These are phyloP conservation scores for Didymella glomerata DNA, from an alignment of 2,329 filamentous ascomycete genomes.

Conservation along the genomic window DNA sequence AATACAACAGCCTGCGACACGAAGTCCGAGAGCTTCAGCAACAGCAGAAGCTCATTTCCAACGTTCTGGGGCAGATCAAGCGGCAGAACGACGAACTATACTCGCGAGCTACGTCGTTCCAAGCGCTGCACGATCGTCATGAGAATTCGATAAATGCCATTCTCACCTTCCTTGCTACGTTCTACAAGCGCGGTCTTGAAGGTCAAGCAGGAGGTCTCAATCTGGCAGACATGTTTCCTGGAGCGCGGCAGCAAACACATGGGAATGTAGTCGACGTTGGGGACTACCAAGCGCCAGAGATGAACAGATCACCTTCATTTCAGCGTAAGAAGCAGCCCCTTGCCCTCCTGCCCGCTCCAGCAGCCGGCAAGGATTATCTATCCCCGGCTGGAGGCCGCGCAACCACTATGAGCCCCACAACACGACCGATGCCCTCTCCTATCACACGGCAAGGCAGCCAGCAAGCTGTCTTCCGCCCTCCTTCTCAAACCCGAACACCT, in stretches of 20 bases:
- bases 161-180: conserved; percentile 92
- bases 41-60: conserved; percentile 86
- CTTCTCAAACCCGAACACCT: conserved; percentile 29
- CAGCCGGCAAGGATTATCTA: conserved; percentile 40
- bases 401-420: conserved; percentile 43
- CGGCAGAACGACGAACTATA: conserved; percentile 89
- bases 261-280: conserved; percentile 70
- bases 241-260: conserved; percentile 64
- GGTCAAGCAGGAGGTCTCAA: conserved; percentile 78
- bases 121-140: conserved; percentile 92
- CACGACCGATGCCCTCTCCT: conserved; percentile 39
- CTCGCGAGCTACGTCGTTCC: conserved; percentile 86
- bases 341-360: conserved; percentile 47
- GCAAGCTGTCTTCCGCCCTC: conserved; percentile 37
- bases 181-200: conserved; percentile 92
- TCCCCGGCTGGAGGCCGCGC: conserved; percentile 37
- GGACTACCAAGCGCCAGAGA: conserved; percentile 58
- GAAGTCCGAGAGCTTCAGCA: conserved; percentile 84
- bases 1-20: conserved; percentile 77
- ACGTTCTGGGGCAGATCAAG: conserved; percentile 79
- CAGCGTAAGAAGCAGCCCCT: conserved; percentile 51
- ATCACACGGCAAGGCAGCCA: conserved; percentile 32
- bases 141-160: conserved; percentile 99
- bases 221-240: conserved; percentile 83
- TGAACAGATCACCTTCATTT: conserved; percentile 45